These are phyloP conservation scores for Parietaria judaica DNA, from an alignment of 306 rosid species.

Conservation along the genomic window DNA sequence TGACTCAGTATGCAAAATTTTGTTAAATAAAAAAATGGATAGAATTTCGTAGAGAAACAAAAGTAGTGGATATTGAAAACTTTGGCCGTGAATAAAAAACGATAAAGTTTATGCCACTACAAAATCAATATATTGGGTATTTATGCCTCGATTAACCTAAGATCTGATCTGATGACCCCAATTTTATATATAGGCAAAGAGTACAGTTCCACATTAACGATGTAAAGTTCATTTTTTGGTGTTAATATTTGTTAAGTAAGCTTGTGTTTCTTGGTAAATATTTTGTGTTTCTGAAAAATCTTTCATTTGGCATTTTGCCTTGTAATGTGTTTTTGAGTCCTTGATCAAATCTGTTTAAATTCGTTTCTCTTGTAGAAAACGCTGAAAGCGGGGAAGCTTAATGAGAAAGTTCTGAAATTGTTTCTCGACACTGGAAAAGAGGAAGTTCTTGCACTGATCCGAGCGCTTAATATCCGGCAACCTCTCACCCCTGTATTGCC, in stretches of 20 bases:
- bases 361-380: constrained; percentile 49
- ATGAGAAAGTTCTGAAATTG: constrained; percentile 74
- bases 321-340: not conserved
- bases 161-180: too few species aligned
- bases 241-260: too few species aligned
- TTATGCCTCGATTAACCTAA: too few species aligned
- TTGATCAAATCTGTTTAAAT: not conserved
- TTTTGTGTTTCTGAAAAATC: not conserved
- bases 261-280: not conserved
- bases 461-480: constrained; percentile 67
- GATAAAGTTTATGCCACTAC: too few species aligned
- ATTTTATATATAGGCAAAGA: too few species aligned
- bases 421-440: constrained; percentile 77
- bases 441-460: constrained; percentile 70
- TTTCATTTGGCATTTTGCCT: not conserved
- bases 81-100: too few species aligned
- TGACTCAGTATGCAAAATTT: too few species aligned
- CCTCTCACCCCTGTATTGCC: constrained; percentile 74
- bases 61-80: too few species aligned
- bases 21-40: too few species aligned
- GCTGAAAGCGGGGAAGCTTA: constrained; percentile 78
- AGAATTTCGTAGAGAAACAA: too few species aligned
- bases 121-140: too few species aligned
- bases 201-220: not conserved
- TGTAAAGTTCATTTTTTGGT: not conserved